Evolutionary conservation across 2,329 filamentous ascomycete species (phyloP), one percentile per base, ranked within the genome.

Genomic region (Xylogone sp.): DNA sequence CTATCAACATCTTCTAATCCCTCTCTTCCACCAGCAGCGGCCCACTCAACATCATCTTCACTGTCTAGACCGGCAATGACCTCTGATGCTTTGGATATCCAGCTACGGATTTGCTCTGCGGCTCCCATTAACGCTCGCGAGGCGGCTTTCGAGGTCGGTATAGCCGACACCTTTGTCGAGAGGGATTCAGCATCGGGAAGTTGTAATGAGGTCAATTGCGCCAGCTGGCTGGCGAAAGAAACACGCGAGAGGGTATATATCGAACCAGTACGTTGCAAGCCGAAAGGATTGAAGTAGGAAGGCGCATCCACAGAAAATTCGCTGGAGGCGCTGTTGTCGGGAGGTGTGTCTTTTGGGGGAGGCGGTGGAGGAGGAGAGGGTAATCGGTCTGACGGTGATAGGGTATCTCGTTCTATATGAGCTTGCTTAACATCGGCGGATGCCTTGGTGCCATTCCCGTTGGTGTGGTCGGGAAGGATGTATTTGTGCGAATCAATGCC

Each of bases 21-120:
- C 68, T 93, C 88, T 55, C 87, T 78, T 2, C 94, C 94, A 48
- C 90, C 94, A 6, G 83, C 83, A 1, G 92, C 93, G 2, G 94
- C 92, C 94, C 94, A 99, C 69, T 97, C 93, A 16, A 97, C 91
- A 65, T 99, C 94, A 68, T 97, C 94, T 56, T 97, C 93, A 49
- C 92, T 91, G 67, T 97, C 91, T 42, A 99, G 75, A 4, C 92
- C 92, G 50, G 82, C 82, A 49, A 99, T 84, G 27, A 97, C 92
- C 62, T 96, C 90, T 0, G 87, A 87, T 0, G 93, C 93, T 68
- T 97, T 97, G 57, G 82, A 81, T 65, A 97, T 96, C 94, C 94
- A 99, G 63, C 87, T 86, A 56, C 87, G 82, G 59, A 99, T 97
- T 69, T 97, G 92, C 55, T 95, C 90, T 3, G 92, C 90, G 10